A percentile compares a stretch with the other conserved stretches of the same genome.
phyloP scores from a whole-genome alignment of 2,329 filamentous ascomycete species.

The Talaromyces sp. region DNA sequence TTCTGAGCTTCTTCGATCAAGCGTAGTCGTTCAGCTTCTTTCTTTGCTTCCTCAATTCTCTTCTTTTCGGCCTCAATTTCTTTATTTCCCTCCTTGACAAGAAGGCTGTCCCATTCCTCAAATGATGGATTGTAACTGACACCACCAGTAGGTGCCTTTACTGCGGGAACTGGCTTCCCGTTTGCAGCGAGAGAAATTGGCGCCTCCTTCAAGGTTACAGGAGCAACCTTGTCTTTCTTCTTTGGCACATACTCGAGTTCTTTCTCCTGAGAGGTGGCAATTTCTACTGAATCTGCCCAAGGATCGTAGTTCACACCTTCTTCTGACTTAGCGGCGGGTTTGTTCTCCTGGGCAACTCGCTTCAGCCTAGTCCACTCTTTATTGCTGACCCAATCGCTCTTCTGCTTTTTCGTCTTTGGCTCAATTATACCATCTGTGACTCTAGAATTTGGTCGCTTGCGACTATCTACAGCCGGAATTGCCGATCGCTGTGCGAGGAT shows the following conservation, averaged over 20 bases:
- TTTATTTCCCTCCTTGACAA: conserved; percentile 71
- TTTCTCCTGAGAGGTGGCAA: conserved; percentile 46
- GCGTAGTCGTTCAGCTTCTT: conserved; percentile 65
- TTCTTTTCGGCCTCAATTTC: conserved; percentile 75
- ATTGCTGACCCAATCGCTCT: conserved; percentile 74
- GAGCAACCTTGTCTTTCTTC: conserved; percentile 64
- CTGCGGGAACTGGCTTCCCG: conserved; percentile 74
- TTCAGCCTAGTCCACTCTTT: conserved; percentile 79
- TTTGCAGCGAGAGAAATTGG: conserved; percentile 79
- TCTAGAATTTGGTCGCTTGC: conserved; percentile 70
- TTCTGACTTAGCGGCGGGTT: conserved; percentile 51
- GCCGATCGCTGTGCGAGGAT: conserved; percentile 83
- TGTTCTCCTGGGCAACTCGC: conserved; percentile 69
- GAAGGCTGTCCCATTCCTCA: conserved; percentile 75
- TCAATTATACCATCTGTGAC: conserved; percentile 70
- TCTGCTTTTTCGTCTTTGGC: conserved; percentile 66
- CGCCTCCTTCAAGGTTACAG: conserved; percentile 69
- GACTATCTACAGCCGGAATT: conserved; percentile 71
- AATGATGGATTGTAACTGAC: conserved; percentile 92
- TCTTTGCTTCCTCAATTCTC: conserved; percentile 64
- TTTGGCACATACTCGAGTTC: conserved; percentile 65
- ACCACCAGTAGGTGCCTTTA: conserved; percentile 73
- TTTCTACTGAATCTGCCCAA: conserved; percentile 61
- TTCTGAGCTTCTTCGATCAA: conserved; percentile 68
- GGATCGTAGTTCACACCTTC: conserved; percentile 67